Conservation (phyloP, 805 yeast genomes). For the Zygoascus bituminiphila region DNA sequence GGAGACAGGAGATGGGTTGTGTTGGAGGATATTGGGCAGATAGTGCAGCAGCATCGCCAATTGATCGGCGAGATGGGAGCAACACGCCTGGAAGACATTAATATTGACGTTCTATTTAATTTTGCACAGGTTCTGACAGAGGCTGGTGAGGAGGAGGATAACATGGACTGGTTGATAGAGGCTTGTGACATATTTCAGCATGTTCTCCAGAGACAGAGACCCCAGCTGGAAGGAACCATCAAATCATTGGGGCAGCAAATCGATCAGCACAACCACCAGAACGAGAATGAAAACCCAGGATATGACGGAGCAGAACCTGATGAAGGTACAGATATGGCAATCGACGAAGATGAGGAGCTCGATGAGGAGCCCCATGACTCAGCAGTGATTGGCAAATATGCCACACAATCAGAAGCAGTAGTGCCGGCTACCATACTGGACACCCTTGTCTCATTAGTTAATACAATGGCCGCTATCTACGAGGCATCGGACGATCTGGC, state of each 20-base stretch:
- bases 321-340: not conserved
- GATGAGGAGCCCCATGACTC: not conserved
- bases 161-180: constrained; percentile 3
- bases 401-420: not conserved
- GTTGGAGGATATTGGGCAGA: constrained; percentile 6
- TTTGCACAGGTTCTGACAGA: constrained; percentile 20
- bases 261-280: too few species aligned
- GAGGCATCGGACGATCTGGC: not conserved
- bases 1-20: constrained; percentile 3
- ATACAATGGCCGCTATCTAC: not conserved
- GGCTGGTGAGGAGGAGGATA: constrained; percentile 17
- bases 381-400: not conserved
- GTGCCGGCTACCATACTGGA: constrained; percentile 8
- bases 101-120: constrained; percentile 17
- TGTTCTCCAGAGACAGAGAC: constrained; percentile 11
- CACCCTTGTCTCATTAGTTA: constrained; percentile 7
- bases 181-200: constrained; percentile 15
- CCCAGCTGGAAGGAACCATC: constrained; percentile 7
- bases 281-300: not conserved
- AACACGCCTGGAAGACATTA: not conserved
- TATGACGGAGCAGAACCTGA: not conserved
- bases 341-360: not conserved
- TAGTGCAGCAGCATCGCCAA: constrained; percentile 10
- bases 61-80: constrained; percentile 2
- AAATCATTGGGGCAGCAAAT: not conserved